Evolutionary conservation across 176 grass and related monocot genomes (phyloP), one percentile per base, ranked within the genome.

Genomic region (Alopecurus myosuroides): DNA sequence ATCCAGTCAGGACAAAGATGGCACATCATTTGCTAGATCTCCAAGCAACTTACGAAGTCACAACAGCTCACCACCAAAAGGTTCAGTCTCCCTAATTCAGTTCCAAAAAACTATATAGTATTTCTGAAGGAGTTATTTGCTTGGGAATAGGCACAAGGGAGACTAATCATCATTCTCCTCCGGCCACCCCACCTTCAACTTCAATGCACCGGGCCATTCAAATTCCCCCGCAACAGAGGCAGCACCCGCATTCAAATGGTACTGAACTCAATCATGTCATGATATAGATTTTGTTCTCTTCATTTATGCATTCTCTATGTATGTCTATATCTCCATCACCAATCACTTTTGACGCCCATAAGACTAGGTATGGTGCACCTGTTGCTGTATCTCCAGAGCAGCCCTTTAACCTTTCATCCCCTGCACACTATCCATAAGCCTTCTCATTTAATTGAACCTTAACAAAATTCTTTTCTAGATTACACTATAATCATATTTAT

Each of bases 331-430:
- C 55, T 84, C 80, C 85, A 50, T 71, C 63, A 84, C 71, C 83
- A 82, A 44, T 76, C 45, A 77, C 70, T 82, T 91, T 65, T 86
- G 46, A 72, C 71, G 30, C 52, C 67, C 28, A 85, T 69, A 17
- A 63, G 70, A 52, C 74, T 56, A 88, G 58, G 84, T 57, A 82
- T 73, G 34, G 64, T 34, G 18, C 14, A 5, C 67, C 58, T 85
- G 65, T 81, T 84, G 39, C 83, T 93, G 76, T 86, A 80, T 72
- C 86, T 79, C 63, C 73, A 40, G 64, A 77, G 41, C 46, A 85
- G 85, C 57, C 74, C 49, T 72, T 56, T 60, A 36, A 46, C 25
- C 67, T 35, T 70, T 70, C 79, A 58, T 50, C 58, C 15, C 79
- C 49, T 68, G 52, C 53, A 82, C 85, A 57, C 84, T 68, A 85